Conservation (phyloP, 768 basidiomycete genomes). For the Hygrocybe coccinea region DNA sequence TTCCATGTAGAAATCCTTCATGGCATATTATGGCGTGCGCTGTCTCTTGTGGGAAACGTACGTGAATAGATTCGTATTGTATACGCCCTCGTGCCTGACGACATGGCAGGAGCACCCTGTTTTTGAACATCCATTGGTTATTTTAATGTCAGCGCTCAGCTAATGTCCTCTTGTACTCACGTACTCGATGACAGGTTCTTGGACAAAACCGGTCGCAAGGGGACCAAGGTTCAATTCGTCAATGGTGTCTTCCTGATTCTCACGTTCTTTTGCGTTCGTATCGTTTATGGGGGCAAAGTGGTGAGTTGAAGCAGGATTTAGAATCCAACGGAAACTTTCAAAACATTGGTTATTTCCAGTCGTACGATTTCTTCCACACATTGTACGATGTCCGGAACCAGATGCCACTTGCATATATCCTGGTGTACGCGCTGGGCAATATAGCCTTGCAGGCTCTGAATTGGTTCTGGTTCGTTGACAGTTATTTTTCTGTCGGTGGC, state of each 20-base stretch:
- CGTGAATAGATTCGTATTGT: constrained; percentile 16
- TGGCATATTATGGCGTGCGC: constrained; percentile 71
- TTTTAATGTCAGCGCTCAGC: constrained; percentile 9
- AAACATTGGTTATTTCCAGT: no score
- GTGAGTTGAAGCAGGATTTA: constrained; percentile 25
- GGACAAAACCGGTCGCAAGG: constrained; percentile 72
- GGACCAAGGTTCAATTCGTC: constrained; percentile 58
- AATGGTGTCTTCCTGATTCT: constrained; percentile 66
- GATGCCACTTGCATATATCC: constrained; percentile 47
- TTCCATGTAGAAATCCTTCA: constrained; percentile 65
- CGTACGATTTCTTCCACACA: constrained; percentile 59
- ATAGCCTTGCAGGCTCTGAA: constrained; percentile 67
- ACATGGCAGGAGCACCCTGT: constrained; percentile 63
- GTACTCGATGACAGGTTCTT: constrained; percentile 49
- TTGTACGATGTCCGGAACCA: constrained; percentile 50
- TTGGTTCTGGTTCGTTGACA: constrained; percentile 64
- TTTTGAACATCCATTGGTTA: constrained; percentile 85
- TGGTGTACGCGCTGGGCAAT: constrained; percentile 56
- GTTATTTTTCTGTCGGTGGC: neutral
- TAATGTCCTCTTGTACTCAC: neutral
- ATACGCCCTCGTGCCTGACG: constrained; percentile 8
- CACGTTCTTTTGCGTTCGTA: constrained; percentile 65
- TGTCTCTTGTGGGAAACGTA: constrained; percentile 83
- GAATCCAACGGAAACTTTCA: neutral
- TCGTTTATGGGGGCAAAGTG: constrained; percentile 62